Evolutionary conservation across 441 rosid genomes (phyloP).

Genomic region (Lepidium campestre): DNA sequence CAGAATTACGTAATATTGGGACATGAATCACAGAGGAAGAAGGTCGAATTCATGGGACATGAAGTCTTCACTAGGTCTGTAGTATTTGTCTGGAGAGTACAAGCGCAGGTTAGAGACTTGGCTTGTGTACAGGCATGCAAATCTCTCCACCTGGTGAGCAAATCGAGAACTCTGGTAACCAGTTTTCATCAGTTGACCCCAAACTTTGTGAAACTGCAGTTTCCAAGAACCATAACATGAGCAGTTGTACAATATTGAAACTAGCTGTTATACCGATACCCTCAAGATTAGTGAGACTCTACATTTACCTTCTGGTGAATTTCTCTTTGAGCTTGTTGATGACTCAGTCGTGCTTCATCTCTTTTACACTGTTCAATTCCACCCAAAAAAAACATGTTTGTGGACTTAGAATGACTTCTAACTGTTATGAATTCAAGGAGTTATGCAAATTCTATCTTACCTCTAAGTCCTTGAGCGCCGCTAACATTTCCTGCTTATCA

Average conservation of each 20-base stretch:
- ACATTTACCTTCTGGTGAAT: conserved; percentile 65
- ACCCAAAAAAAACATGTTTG: background rate
- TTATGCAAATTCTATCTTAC: conserved; percentile 30
- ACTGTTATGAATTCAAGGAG: background rate
- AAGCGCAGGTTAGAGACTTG: conserved; percentile 85
- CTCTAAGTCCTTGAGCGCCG: conserved; percentile 49
- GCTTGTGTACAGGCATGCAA: conserved; percentile 95
- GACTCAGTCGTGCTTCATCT: conserved; percentile 50
- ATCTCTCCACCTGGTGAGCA: conserved; percentile 99
- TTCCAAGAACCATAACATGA: background rate
- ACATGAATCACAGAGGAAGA: conserved; percentile 42
- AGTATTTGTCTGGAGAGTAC: conserved; percentile 93
- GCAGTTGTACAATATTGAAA: background rate
- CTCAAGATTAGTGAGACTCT: background rate
- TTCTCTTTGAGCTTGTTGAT: conserved; percentile 71
- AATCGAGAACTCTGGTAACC: conserved; percentile 98
- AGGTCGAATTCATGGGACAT: conserved; percentile 95
- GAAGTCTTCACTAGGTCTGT: conserved; percentile 90
- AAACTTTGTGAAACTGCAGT: conserved; percentile 79
- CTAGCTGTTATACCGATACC: background rate
- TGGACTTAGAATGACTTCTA: background rate
- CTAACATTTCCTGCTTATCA: conserved; percentile 40
- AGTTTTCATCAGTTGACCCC: conserved; percentile 99
- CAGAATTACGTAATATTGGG: background rate
- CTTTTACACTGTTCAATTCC: conserved; percentile 36